These are phyloP conservation scores for Blastomyces emzantsi DNA, from an alignment of 2,329 filamentous ascomycete genomes.

Conservation along the genomic window DNA sequence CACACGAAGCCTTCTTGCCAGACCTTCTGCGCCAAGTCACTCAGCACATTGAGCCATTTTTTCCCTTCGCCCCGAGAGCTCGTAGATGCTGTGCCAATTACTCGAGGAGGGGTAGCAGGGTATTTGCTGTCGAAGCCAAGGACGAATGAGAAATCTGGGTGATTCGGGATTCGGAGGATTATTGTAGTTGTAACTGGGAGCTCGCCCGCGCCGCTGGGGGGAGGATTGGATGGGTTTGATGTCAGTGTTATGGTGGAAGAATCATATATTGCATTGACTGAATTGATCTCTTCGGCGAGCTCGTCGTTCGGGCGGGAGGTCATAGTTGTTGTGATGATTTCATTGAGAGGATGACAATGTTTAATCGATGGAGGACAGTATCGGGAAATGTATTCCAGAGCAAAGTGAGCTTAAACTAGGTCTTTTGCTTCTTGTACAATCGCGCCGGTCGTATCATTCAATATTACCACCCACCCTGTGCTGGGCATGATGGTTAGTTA, in stretches of 20 bases:
- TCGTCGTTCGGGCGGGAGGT: conserved; percentile 28
- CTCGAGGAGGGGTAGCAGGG: conserved; percentile 60
- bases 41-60: conserved; percentile 59
- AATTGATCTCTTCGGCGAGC: conserved; percentile 40
- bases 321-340: conserved; percentile 11
- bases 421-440: not conserved
- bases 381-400: not conserved
- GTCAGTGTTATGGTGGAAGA: conserved; percentile 49
- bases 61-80: conserved; percentile 65
- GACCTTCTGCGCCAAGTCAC: conserved; percentile 55
- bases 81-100: conserved; percentile 71
- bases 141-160: conserved; percentile 40
- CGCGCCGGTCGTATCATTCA: not conserved
- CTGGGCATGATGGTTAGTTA: no score
- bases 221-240: conserved; percentile 17
- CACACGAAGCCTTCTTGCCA: conserved; percentile 71
- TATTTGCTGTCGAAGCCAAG: conserved; percentile 64
- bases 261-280: conserved; percentile 51
- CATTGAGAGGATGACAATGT: not conserved
- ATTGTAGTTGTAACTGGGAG: conserved; percentile 28
- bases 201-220: conserved; percentile 23
- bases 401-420: not conserved
- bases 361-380: not conserved
- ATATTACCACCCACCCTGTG: no score
- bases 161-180: conserved; percentile 60